Evolutionary conservation across 176 grass and related monocot genomes (phyloP), one percentile per base, ranked within the genome.

Genomic region (Zoysia pacifica): DNA sequence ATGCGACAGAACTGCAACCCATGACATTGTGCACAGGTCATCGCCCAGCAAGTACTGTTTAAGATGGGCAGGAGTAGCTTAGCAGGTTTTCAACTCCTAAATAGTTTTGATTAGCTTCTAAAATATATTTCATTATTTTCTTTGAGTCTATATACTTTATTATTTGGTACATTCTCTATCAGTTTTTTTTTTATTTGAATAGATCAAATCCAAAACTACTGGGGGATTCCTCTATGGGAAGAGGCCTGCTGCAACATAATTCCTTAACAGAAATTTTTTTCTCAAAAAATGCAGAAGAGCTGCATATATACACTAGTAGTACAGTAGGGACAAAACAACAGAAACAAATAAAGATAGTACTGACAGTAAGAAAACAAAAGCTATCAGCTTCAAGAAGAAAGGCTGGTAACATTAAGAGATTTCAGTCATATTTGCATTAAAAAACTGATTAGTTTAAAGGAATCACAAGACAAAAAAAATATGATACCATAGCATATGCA

Each of bases 71-170:
- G 39, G 8, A n/a, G 4, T 40, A 14, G 44, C 52, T 74, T 74
- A 5, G 10, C 39, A 59, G 12, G 39, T 28, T 50, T 38, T 63
- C 28, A 49, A 64, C 16, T 77, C 28, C 75, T 5, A 50, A 38
- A 39, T n/a, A 50, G 28, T 50, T 64, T 16, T 64, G 60, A 49
- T 65, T 77, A 65, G 13, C 7, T 77, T 77, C 35, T 28, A 28
- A 28, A 28, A 77, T 39, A 76, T 48, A 64, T 37, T 37, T 48
- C 1, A 9, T 28, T 74, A 58, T 38, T 14, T 0, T 28, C 28
- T 28, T 28, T 28, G 28, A 28, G 28, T 28, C 28, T 28, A 77
- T 39, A 76, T 48, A 64, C 37, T 37, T 48, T 1, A 9, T 28
- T 74, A 58, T 38, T 14, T 0, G 1, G n/a, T 60, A 10, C 0